These are phyloP conservation scores for Pestalotiopsis sp. DNA, from an alignment of 2,329 filamentous ascomycete species.

Conservation along the genomic window DNA sequence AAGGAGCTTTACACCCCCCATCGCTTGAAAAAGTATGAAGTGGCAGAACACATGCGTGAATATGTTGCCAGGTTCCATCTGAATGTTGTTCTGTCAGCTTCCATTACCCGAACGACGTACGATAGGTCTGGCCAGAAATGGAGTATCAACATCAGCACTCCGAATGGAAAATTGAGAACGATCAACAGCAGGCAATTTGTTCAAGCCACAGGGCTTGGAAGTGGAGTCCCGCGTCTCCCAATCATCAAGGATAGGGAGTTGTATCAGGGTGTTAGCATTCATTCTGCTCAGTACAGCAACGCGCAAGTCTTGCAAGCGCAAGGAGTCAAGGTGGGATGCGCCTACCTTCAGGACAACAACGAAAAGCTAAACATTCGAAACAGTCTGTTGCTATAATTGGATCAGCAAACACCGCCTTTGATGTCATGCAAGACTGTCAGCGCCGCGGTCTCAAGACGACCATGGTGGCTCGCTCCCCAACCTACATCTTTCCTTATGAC, in stretches of 20 bases:
- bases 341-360: no score
- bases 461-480: slow-evolving; percentile 38
- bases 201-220: slow-evolving; percentile 28
- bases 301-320: slow-evolving; percentile 19
- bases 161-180: neutral
- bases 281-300: slow-evolving; percentile 27
- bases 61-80: slow-evolving; percentile 34
- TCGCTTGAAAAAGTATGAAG: slow-evolving; percentile 25
- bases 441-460: slow-evolving; percentile 33
- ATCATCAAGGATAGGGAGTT: slow-evolving; percentile 19
- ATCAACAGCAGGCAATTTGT: slow-evolving; percentile 27
- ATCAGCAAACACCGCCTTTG: slow-evolving; percentile 45
- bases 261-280: slow-evolving; percentile 28
- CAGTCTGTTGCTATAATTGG: slow-evolving; percentile 37
- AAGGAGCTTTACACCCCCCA: slow-evolving; percentile 20
- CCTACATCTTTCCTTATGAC: slow-evolving; percentile 34
- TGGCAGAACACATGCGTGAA: slow-evolving; percentile 26
- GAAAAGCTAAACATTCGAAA: neutral
- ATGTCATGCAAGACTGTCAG: slow-evolving; percentile 39
- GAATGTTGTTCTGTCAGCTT: slow-evolving; percentile 32
- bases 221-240: slow-evolving; percentile 25
- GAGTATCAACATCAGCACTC: slow-evolving; percentile 10
- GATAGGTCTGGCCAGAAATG: slow-evolving; percentile 25
- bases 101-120: slow-evolving; percentile 28
- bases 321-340: slow-evolving; percentile 23